A percentile compares a stretch with the other conserved stretches of the same genome.
These are phyloP conservation scores for Dioscorea zingiberensis DNA, from an alignment of 106 monocot species.

Conservation along the genomic window DNA sequence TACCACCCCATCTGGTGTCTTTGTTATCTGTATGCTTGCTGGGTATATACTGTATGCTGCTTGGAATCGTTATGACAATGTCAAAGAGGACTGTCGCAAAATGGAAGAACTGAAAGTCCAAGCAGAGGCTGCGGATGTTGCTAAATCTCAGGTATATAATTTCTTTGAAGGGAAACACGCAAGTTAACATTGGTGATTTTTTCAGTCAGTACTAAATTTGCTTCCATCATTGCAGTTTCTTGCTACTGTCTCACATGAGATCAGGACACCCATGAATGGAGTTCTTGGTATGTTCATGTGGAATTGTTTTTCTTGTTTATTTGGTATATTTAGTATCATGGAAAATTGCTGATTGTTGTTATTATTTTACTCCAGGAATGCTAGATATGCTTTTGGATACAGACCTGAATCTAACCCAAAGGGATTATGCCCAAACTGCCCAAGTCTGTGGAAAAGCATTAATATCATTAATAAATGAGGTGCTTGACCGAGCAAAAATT, in stretches of 20 bases:
- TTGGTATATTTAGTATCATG: not conserved
- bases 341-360: not conserved
- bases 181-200: no score
- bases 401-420: constrained; percentile 72
- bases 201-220: not conserved
- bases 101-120: constrained; percentile 94
- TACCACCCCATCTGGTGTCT: constrained; percentile 44
- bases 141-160: constrained; percentile 87
- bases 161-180: not conserved
- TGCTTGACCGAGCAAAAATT: constrained; percentile 95
- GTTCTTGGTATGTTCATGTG: constrained; percentile 68
- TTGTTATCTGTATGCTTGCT: constrained; percentile 57
- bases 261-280: constrained; percentile 99
- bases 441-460: constrained; percentile 95
- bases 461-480: constrained; percentile 91
- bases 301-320: not conserved
- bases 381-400: constrained; percentile 97
- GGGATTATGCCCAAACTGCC: constrained; percentile 91
- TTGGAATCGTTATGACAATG: constrained; percentile 63
- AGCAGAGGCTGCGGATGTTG: constrained; percentile 96
- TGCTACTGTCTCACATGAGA: constrained; percentile 99
- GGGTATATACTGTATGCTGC: constrained; percentile 60
- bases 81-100: constrained; percentile 70
- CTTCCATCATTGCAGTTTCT: constrained; percentile 61
- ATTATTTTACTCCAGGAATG: constrained; percentile 53